phyloP scores from a whole-genome alignment of 2,329 filamentous ascomycete genomes.

The Curvularia sp. region DNA sequence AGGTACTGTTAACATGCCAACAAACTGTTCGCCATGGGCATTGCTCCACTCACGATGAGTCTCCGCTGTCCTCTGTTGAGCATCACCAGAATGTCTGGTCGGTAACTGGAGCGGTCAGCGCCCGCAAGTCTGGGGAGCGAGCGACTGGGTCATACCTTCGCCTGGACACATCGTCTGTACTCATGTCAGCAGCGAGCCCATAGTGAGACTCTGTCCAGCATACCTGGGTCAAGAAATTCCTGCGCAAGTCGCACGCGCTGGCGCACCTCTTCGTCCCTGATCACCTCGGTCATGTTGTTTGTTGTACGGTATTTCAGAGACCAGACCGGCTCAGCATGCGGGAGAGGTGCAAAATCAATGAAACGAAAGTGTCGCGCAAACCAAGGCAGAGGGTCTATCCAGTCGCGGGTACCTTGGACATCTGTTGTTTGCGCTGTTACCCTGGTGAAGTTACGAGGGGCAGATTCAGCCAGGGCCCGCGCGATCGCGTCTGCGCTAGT shows the following conservation, averaged over 20 bases:
- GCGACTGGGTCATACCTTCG: constrained; percentile 55
- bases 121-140: constrained; percentile 18
- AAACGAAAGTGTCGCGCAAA: neutral
- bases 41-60: constrained; percentile 56
- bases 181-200: constrained; percentile 30
- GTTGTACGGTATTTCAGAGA: neutral
- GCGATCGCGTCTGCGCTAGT: constrained; percentile 30
- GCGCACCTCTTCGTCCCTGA: constrained; percentile 82
- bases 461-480: constrained; percentile 24
- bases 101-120: constrained; percentile 70
- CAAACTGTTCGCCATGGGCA: no score
- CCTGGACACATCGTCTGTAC: constrained; percentile 62
- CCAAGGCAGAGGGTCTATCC: constrained; percentile 4
- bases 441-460: constrained; percentile 26
- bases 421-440: constrained; percentile 19
- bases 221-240: constrained; percentile 94
- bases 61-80: constrained; percentile 67
- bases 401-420: constrained; percentile 20
- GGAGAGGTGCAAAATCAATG: neutral
- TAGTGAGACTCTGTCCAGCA: constrained; percentile 39
- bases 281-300: constrained; percentile 38
- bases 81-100: constrained; percentile 84
- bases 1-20: constrained; percentile 11
- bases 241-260: constrained; percentile 86
- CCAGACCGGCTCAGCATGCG: neutral